These are phyloP conservation scores for Ogataea neopini DNA, from an alignment of 805 yeast genomes.

Conservation along the genomic window DNA sequence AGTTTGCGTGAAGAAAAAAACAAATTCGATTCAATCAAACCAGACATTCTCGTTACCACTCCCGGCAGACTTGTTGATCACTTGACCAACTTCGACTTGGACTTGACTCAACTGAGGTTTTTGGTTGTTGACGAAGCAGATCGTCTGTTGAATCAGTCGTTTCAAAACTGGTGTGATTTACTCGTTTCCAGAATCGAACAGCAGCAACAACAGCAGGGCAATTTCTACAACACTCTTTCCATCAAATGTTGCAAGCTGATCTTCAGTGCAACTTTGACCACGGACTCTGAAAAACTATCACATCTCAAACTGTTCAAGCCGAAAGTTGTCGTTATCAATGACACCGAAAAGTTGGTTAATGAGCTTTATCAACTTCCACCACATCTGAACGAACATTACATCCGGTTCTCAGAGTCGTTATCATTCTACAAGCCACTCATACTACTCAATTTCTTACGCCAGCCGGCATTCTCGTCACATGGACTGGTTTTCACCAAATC, in stretches of 20 bases:
- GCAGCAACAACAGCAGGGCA: conserved; percentile 32
- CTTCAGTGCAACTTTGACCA: conserved; percentile 90
- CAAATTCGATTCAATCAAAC: conserved; percentile 44
- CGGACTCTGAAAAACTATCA: conserved; percentile 86
- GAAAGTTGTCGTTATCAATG: conserved; percentile 71
- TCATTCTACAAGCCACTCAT: conserved; percentile 69
- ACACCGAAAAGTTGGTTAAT: conserved; percentile 42
- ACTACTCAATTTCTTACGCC: conserved; percentile 54
- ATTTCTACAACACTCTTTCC: conserved; percentile 37
- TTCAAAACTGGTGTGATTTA: conserved; percentile 86
- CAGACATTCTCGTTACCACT: conserved; percentile 70
- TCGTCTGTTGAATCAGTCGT: conserved; percentile 78
- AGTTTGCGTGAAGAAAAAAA: conserved; percentile 62
- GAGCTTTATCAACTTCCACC: conserved; percentile 65
- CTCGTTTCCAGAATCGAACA: conserved; percentile 44
- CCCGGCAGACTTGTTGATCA: conserved; percentile 88
- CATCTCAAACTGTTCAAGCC: conserved; percentile 70
- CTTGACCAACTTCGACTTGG: conserved; percentile 43
- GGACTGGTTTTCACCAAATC: conserved; percentile 70
- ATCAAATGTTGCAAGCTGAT: conserved; percentile 60
- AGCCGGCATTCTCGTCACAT: conserved; percentile 35
- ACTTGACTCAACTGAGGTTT: conserved; percentile 54
- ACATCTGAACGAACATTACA: conserved; percentile 39
- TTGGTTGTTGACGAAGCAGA: conserved; percentile 83
- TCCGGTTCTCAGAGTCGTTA: conserved; percentile 34